A percentile compares a stretch with the other conserved stretches of the same genome.
phyloP scores from a whole-genome alignment of 1,284 basidiomycete genomes.

The Rugosomyces carneus region DNA sequence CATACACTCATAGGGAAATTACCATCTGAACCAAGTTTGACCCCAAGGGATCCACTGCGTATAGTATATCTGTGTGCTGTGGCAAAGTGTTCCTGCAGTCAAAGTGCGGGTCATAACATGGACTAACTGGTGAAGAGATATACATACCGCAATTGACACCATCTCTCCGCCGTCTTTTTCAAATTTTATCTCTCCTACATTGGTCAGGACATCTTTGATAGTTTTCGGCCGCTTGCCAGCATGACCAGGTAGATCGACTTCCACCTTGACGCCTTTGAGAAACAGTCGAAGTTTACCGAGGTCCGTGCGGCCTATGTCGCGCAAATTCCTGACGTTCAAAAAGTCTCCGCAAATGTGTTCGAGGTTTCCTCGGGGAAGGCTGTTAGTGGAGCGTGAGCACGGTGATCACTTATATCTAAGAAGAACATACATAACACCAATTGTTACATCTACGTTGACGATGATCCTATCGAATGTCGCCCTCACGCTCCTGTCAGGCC shows the following conservation, averaged over 20 bases:
- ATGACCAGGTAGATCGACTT: constrained; percentile 20
- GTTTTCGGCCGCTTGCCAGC: constrained; percentile 20
- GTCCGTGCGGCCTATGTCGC: constrained; percentile 13
- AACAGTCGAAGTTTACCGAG: constrained; percentile 24
- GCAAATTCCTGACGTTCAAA: constrained; percentile 17
- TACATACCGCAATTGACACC: constrained; percentile 24
- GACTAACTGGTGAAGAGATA: neutral
- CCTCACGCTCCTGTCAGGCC: constrained; percentile 30
- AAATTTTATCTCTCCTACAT: constrained; percentile 28
- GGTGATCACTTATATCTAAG: neutral
- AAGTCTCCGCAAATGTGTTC: constrained; percentile 24
- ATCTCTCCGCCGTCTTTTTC: constrained; percentile 25
- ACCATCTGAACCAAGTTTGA: constrained; percentile 23
- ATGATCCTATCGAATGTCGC: constrained; percentile 29
- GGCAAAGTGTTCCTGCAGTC: constrained; percentile 28
- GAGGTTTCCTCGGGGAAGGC: constrained; percentile 21
- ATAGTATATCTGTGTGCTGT: constrained; percentile 20
- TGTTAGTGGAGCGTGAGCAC: constrained; percentile 11
- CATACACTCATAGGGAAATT: constrained; percentile 26
- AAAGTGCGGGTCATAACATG: neutral
- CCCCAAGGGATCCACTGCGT: constrained; percentile 20
- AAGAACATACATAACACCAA: constrained; percentile 30
- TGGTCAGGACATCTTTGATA: constrained; percentile 27
- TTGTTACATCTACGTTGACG: constrained; percentile 35
- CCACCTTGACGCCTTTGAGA: constrained; percentile 27